These are phyloP conservation scores for Cryptococcus deneoformans DNA, from an alignment of 1,284 basidiomycete species.

Conservation along the genomic window DNA sequence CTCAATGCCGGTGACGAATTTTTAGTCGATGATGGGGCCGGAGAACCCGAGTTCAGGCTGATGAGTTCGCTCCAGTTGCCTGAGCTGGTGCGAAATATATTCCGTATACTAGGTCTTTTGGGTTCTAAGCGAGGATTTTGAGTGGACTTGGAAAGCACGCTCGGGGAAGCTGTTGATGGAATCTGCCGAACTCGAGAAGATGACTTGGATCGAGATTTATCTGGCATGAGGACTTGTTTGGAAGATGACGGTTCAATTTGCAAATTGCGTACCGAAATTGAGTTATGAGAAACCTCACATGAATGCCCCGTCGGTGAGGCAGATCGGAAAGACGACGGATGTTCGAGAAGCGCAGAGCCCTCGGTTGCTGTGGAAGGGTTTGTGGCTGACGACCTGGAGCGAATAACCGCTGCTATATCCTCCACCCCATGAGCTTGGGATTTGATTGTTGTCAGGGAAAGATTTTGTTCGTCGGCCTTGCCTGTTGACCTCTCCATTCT, in stretches of 20 bases:
- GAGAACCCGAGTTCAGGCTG: constrained; percentile 1
- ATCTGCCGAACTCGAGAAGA: not conserved
- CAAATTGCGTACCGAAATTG: too few species aligned
- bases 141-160: constrained; percentile 1
- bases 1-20: constrained; percentile 1
- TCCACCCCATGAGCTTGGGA: not conserved
- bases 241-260: too few species aligned
- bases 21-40: not conserved
- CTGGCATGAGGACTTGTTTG: not conserved
- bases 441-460: not conserved
- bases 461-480: not conserved
- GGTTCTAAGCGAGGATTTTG: not conserved
- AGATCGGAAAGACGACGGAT: too few species aligned
- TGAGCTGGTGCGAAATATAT: constrained; percentile 38
- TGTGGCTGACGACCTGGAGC: too few species aligned
- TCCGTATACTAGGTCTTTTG: constrained; percentile 33
- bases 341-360: too few species aligned
- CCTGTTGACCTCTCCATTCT: not conserved
- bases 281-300: too few species aligned
- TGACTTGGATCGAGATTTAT: not conserved
- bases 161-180: not conserved
- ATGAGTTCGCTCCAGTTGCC: constrained; percentile 44
- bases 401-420: too few species aligned
- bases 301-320: too few species aligned
- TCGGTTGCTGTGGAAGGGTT: too few species aligned